Base-by-base conservation (phyloP, 2,329 filamentous ascomycete species). In the Verticillium tricorpus region DNA sequence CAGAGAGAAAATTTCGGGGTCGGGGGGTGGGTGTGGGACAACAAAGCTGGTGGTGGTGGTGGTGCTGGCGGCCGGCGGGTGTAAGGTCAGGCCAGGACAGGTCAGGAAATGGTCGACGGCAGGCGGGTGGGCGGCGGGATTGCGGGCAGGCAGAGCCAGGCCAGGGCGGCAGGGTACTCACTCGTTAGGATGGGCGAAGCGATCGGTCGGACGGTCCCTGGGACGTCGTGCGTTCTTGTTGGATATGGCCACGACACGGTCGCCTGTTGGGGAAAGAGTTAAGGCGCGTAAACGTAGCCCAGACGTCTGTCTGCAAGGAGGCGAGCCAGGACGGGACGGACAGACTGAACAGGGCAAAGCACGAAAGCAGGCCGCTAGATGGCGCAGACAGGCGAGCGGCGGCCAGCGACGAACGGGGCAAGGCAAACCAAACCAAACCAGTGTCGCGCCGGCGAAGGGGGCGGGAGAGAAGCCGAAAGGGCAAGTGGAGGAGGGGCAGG, bases 1-100 rank as follows among this genome's bases (percentile, higher is more conserved):
- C 62, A 54, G 32, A 52, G 54, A 63, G 63, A 63, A 64, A 66
- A 66, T 62, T 34, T 65, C 65, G 65, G 65, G 65, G 65, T 64
- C 62, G 64, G 55, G 70, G 67, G 60, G 54, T 55, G 64, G 60
- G 62, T 40, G 52, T 25, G 57, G 45, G n/a, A 56, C 37, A 57
- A 14, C 39, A 58, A 50, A 40, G 40, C 19, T 15, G 56, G 34
- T 32, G 35, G 25, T 25, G 37, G 37, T 40, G 22, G 12, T 28
- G 37, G 28, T 58, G 45, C 45, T 35, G 34, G 45, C 45, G 45
- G 45, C 45, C n/a, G 19, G 45, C 45, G 56, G 32, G 37, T 45
- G 57, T 40, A 58, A 58, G 57, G 57, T 58, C 57, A 28, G 28
- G 28, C 28, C 28, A 28, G 28, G 28, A 28, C 25, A 28, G 25